Evolutionary conservation across 129 eudicot genomes (phyloP).

Genomic region (Tanacetum coccineum): DNA sequence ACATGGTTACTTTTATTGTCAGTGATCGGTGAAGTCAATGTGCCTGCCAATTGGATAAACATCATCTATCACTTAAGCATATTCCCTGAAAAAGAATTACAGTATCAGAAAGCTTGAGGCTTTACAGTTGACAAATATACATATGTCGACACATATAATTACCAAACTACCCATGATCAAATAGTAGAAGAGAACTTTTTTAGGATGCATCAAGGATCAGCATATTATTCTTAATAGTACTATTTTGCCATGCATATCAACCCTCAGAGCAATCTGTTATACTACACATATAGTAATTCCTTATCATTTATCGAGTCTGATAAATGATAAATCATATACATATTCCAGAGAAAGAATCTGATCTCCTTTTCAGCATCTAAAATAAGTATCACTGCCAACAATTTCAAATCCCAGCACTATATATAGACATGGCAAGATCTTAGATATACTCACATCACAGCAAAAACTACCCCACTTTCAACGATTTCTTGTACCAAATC

Average conservation of each 20-base stretch:
- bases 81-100: background rate
- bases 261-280: slow-evolving; percentile 9
- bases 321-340: background rate
- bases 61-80: slow-evolving; percentile 1
- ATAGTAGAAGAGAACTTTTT: background rate
- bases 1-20: background rate
- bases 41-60: background rate
- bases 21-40: background rate
- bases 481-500: slow-evolving; percentile 3
- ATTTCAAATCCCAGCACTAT: slow-evolving; percentile 26
- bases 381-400: background rate
- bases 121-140: slow-evolving; percentile 12
- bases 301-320: background rate
- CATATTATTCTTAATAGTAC: slow-evolving; percentile 8
- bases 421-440: slow-evolving; percentile 18
- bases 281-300: slow-evolving; percentile 8
- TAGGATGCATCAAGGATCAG: slow-evolving; percentile 6
- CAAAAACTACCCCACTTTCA: slow-evolving; percentile 12
- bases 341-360: slow-evolving; percentile 14
- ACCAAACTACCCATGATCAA: slow-evolving; percentile 5
- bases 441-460: slow-evolving; percentile 1
- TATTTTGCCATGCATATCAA: slow-evolving; percentile 16
- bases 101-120: background rate
- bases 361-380: slow-evolving; percentile 18
- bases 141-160: slow-evolving; percentile 4